Conservation (phyloP, 1,284 basidiomycete genomes). For the Rhodotorula sp. region DNA sequence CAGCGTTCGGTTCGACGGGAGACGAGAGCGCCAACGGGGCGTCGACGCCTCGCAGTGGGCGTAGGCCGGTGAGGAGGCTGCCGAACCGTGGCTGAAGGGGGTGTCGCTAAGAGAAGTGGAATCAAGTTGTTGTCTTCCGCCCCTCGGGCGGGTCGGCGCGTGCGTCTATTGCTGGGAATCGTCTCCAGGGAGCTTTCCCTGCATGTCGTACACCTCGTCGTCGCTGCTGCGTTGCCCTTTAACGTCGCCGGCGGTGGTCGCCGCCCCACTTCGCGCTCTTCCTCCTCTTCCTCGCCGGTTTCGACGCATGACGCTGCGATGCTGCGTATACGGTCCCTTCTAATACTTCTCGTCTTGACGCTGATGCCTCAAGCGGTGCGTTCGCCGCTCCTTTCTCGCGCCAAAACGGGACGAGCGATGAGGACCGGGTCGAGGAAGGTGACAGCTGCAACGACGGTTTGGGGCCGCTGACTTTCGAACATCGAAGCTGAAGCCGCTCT, state of each 20-base stretch:
- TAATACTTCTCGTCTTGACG: not conserved
- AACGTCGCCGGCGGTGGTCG: no score
- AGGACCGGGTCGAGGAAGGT: not conserved
- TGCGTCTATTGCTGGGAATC: no score
- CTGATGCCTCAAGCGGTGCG: not conserved
- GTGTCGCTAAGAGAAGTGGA: no score
- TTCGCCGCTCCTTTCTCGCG: not conserved
- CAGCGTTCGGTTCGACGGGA: not conserved
- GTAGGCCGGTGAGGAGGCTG: conserved; percentile 1
- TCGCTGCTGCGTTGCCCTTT: no score
- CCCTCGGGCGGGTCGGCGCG: no score
- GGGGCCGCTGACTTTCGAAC: no score
- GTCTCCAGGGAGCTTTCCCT: no score
- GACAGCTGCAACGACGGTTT: no score
- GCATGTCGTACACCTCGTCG: no score
- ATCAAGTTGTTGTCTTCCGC: no score
- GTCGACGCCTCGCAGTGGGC: not conserved
- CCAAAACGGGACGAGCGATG: not conserved
- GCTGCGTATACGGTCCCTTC: not conserved
- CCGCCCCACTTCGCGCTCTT: not conserved
- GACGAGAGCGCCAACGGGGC: not conserved
- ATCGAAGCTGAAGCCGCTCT: no score
- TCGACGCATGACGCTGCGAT: not conserved
- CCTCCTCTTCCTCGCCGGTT: not conserved
- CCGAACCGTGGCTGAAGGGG: not conserved